Evolutionary conservation across 2,329 filamentous ascomycete genomes (phyloP).

Genomic region (Tolypocladium sp.): DNA sequence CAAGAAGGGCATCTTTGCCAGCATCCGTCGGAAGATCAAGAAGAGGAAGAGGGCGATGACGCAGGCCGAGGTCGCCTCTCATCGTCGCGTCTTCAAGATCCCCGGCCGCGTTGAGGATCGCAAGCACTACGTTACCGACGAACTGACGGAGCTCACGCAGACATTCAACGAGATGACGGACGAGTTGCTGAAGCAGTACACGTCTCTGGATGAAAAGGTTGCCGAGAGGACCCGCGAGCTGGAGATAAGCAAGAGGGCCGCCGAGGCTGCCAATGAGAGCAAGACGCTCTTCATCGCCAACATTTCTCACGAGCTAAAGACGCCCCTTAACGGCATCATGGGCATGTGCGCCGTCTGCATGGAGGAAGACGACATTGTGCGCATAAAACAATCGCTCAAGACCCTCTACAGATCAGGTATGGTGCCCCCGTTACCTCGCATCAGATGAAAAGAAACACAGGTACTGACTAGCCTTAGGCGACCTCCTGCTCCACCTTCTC

Average conservation of each 20-base stretch:
- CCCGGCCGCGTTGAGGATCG: constrained; percentile 71
- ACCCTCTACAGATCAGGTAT: constrained; percentile 61
- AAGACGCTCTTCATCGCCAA: constrained; percentile 98
- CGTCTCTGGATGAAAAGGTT: constrained; percentile 75
- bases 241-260: constrained; percentile 82
- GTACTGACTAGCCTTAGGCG: constrained; percentile 25
- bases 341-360: constrained; percentile 92
- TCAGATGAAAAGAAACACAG: neutral
- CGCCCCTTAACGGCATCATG: constrained; percentile 88
- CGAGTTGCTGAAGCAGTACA: constrained; percentile 80
- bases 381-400: constrained; percentile 74
- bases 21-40: constrained; percentile 26
- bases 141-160: constrained; percentile 70
- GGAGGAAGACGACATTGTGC: constrained; percentile 72
- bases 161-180: constrained; percentile 95
- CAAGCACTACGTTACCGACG: constrained; percentile 71
- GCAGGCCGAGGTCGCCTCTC: constrained; percentile 18
- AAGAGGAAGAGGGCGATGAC: constrained; percentile 19
- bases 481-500: constrained; percentile 74
- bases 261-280: constrained; percentile 90
- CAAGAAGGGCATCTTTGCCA: constrained; percentile 30
- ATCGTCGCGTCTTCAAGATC: constrained; percentile 64
- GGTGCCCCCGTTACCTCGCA: neutral
- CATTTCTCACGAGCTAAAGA: constrained; percentile 81
- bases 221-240: constrained; percentile 74